These are phyloP conservation scores for Jasminum sambac DNA, from an alignment of 257 asterid species.

Conservation along the genomic window DNA sequence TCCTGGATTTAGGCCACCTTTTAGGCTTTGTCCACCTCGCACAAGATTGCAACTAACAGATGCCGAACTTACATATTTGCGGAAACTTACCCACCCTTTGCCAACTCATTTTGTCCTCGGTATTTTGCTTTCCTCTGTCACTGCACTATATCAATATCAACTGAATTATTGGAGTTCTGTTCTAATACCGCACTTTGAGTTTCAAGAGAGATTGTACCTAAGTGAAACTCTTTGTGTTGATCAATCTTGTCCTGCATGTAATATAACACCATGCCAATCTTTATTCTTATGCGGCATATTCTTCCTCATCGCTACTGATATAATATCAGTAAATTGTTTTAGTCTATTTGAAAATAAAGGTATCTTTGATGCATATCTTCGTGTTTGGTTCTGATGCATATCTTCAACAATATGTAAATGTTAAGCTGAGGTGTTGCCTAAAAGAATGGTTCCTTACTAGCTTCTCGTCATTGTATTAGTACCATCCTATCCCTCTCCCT, in stretches of 20 bases:
- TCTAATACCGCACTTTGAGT: background rate
- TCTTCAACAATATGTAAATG: background rate
- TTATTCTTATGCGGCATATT: background rate
- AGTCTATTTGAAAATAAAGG: background rate
- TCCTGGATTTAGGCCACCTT: conserved; percentile 71
- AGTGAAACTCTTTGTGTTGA: background rate
- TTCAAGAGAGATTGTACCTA: background rate
- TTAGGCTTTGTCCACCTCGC: conserved; percentile 73
- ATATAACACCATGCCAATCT: background rate
- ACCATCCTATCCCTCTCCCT: background rate
- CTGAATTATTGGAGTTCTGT: conserved; percentile 6
- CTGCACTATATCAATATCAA: conserved; percentile 1
- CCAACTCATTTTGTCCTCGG: conserved; percentile 97
- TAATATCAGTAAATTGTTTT: background rate
- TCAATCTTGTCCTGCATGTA: background rate
- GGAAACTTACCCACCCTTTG: conserved; percentile 75
- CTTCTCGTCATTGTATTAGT: background rate
- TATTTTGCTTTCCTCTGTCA: conserved; percentile 30
- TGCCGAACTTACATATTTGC: conserved; percentile 75
- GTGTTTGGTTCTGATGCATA: background rate
- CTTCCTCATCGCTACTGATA: background rate
- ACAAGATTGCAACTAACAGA: conserved; percentile 68
- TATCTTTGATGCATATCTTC: background rate
- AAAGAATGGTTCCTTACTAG: background rate
- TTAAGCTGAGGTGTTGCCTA: background rate